A percentile compares a stretch with the other conserved stretches of the same genome.
These are phyloP conservation scores for Elsinoe ampelina DNA, from an alignment of 2,329 filamentous ascomycete genomes.

Conservation along the genomic window DNA sequence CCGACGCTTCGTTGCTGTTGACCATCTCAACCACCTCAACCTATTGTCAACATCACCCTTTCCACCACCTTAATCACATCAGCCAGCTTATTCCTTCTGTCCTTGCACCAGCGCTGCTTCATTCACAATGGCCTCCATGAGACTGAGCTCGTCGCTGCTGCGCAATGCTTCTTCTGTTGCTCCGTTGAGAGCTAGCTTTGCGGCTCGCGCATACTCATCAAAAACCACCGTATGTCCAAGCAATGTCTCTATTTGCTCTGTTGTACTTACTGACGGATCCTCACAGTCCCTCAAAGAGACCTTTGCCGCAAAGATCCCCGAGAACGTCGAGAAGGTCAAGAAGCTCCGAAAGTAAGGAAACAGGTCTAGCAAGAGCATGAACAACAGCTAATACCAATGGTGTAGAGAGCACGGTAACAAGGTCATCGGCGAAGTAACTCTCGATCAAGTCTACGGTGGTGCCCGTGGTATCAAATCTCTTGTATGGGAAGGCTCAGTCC, in stretches of 20 bases:
- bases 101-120: conserved; percentile 13
- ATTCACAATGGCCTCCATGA: conserved; percentile 65
- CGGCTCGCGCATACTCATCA: conserved; percentile 82
- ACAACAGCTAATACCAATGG: conserved; percentile 22
- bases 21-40: not conserved
- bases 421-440: conserved; percentile 93
- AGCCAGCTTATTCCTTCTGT: conserved; percentile 22
- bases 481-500: conserved; percentile 97
- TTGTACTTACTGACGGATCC: conserved; percentile 19
- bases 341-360: conserved; percentile 77
- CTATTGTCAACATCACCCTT: conserved; percentile 10
- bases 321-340: conserved; percentile 99
- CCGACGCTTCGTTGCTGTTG: too few species aligned
- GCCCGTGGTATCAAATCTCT: conserved; percentile 97
- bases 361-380: not conserved
- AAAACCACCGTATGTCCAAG: conserved; percentile 66
- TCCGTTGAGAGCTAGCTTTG: conserved; percentile 56
- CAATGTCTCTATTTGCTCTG: conserved; percentile 21
- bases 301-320: conserved; percentile 90
- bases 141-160: conserved; percentile 72
- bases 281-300: conserved; percentile 89
- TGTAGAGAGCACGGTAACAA: conserved; percentile 84
- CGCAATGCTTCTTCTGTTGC: conserved; percentile 51
- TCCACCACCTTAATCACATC: conserved; percentile 17
- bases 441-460: conserved; percentile 99